Conservation (phyloP, 305 asterid genomes). For the Solanum hybrid region DNA sequence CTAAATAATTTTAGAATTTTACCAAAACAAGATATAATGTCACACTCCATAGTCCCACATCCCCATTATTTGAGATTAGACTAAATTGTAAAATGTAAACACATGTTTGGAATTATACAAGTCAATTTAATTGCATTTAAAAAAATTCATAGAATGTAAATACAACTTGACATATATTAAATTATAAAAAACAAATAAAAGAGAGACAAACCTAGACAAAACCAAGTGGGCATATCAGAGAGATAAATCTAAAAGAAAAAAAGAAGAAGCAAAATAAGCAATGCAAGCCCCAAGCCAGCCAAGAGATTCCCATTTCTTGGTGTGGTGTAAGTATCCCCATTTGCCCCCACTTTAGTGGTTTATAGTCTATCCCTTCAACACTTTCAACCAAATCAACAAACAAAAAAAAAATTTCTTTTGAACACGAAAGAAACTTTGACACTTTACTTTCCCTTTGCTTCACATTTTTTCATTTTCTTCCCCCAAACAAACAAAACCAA, state of each 20-base stretch:
- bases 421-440: not conserved
- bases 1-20: not conserved
- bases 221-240: not conserved
- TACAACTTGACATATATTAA: not conserved
- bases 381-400: not conserved
- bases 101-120: not conserved
- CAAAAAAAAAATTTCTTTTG: not conserved
- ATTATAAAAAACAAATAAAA: not conserved
- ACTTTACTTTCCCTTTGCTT: not conserved
- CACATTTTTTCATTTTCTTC: not conserved
- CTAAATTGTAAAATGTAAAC: not conserved
- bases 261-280: not conserved
- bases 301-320: not conserved
- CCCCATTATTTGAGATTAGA: not conserved
- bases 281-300: constrained; percentile 1
- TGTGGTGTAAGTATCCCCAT: not conserved
- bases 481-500: not conserved
- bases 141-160: not conserved
- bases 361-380: not conserved
- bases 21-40: not conserved
- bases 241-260: not conserved
- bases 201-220: not conserved
- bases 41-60: not conserved
- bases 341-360: not conserved
- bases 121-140: not conserved